Evolutionary conservation across 768 basidiomycete genomes (phyloP).

Genomic region (Cystobasidium tubakii): DNA sequence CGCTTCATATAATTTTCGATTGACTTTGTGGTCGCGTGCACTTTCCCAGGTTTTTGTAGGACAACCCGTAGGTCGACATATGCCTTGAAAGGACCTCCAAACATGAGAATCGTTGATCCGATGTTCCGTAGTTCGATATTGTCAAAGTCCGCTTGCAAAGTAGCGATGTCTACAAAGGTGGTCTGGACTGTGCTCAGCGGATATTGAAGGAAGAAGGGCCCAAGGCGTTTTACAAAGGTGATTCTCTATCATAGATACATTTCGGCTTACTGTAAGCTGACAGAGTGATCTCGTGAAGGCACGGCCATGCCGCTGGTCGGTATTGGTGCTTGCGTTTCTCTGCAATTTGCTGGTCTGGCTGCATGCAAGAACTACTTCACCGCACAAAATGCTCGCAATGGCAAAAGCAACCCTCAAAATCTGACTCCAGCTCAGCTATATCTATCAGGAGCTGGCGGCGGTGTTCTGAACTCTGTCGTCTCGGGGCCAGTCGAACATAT

Average conservation of each 20-base stretch:
- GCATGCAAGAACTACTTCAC: conserved; percentile 41
- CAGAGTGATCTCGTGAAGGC: neutral
- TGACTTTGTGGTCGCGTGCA: conserved; percentile 19
- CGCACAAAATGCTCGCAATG: neutral
- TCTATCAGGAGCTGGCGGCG: conserved; percentile 72
- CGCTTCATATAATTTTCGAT: neutral
- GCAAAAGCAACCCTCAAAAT: conserved; percentile 53
- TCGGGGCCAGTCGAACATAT: conserved; percentile 97
- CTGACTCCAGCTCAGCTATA: conserved; percentile 65
- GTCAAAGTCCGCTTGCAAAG: conserved; percentile 43
- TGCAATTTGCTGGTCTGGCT: conserved; percentile 41
- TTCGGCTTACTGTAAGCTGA: neutral
- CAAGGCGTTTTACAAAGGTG: conserved; percentile 41
- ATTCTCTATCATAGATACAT: neutral
- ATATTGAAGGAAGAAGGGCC: conserved; percentile 39
- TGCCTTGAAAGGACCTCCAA: neutral
- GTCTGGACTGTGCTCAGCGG: conserved; percentile 38
- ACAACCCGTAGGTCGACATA: conserved; percentile 38
- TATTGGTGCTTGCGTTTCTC: conserved; percentile 42
- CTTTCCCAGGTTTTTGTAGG: conserved; percentile 41
- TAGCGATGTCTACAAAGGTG: conserved; percentile 37
- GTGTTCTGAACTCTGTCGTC: conserved; percentile 82
- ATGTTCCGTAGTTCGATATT: conserved; percentile 39
- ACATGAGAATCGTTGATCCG: neutral
- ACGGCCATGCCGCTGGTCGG: conserved; percentile 42